Conservation (phyloP, 1,284 basidiomycete species). For the Mycena sp. region DNA sequence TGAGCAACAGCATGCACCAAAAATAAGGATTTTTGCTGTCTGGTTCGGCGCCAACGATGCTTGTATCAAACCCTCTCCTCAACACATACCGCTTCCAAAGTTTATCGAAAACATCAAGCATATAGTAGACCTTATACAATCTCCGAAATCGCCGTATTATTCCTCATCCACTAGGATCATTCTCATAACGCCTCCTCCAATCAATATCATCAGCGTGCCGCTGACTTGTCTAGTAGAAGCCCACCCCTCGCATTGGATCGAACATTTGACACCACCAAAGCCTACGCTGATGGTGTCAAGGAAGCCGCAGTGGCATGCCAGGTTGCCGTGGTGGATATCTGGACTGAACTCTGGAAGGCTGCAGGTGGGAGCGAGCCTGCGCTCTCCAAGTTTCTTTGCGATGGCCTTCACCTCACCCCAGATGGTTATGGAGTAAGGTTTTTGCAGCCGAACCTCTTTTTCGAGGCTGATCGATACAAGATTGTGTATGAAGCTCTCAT, state of each 20-base stretch:
- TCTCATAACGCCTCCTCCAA: conserved; percentile 86
- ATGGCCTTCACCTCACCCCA: conserved; percentile 82
- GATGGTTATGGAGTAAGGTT: conserved; percentile 74
- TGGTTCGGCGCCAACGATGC: conserved; percentile 94
- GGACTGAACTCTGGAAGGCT: conserved; percentile 71
- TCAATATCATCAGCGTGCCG: conserved; percentile 70
- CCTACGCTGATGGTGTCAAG: conserved; percentile 77
- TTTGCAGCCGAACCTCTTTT: neutral
- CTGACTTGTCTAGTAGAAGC: conserved; percentile 55
- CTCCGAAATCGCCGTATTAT: conserved; percentile 70
- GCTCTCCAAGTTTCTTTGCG: conserved; percentile 61
- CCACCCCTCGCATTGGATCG: conserved; percentile 63
- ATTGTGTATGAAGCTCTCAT: conserved; percentile 73
- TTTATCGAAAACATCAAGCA: conserved; percentile 74
- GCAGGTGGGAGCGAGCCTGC: conserved; percentile 66
- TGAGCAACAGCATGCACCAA: conserved; percentile 60
- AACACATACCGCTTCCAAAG: conserved; percentile 74
- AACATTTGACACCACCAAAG: conserved; percentile 64
- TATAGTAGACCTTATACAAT: conserved; percentile 71
- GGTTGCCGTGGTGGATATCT: conserved; percentile 76
- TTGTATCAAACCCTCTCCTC: conserved; percentile 63
- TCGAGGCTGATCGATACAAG: conserved; percentile 47
- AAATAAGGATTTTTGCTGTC: conserved; percentile 78
- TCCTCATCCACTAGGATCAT: conserved; percentile 81
- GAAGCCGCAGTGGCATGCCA: conserved; percentile 63